Evolutionary conservation across 768 basidiomycete genomes (phyloP).

Genomic region (Lactarius indigo): DNA sequence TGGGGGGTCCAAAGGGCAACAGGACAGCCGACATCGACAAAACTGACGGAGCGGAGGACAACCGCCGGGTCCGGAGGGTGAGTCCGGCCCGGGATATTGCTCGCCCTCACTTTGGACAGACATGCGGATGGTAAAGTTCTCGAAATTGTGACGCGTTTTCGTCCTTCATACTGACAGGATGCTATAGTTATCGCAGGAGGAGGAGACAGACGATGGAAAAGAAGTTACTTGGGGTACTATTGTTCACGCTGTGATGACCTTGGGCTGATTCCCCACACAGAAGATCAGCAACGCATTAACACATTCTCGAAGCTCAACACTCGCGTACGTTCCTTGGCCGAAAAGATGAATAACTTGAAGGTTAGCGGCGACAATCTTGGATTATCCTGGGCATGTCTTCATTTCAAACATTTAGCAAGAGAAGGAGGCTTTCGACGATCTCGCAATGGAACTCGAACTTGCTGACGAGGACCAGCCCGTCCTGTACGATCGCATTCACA

Average conservation of each 20-base stretch:
- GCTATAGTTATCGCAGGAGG: conserved; percentile 66
- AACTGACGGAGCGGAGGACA: background rate
- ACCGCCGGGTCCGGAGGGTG: background rate
- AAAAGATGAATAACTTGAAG: conserved; percentile 68
- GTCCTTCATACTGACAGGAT: background rate
- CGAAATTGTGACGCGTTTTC: background rate
- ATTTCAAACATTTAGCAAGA: conserved; percentile 61
- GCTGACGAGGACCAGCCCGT: conserved; percentile 81
- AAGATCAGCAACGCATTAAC: conserved; percentile 88
- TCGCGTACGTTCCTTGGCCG: conserved; percentile 66
- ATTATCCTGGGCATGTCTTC: background rate
- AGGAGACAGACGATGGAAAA: conserved; percentile 68
- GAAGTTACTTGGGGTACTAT: conserved; percentile 81
- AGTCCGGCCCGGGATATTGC: background rate
- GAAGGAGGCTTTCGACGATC: conserved; percentile 91
- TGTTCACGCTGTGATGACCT: background rate
- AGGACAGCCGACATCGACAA: background rate
- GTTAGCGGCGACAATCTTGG: conserved; percentile 38
- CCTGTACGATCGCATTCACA: conserved; percentile 46
- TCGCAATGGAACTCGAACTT: conserved; percentile 82
- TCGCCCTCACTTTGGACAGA: conserved; percentile 27
- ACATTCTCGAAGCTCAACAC: conserved; percentile 89
- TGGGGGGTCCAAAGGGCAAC: background rate
- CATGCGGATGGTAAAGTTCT: conserved; percentile 52
- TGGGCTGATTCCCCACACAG: conserved; percentile 28